Conservation (phyloP, 345 rosid genomes). For the Dimocarpus longan region DNA sequence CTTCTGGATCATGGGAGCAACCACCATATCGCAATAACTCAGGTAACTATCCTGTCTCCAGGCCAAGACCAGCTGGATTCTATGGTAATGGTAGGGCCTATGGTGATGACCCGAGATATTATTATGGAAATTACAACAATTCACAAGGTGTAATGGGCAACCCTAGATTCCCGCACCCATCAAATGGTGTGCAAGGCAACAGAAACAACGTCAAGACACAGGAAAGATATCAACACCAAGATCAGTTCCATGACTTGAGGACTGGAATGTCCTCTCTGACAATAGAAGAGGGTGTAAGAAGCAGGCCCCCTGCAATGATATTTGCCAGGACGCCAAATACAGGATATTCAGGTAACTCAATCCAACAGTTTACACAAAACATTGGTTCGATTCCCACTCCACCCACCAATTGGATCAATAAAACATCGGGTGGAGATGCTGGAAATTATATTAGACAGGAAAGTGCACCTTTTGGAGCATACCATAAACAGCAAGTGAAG, state of each 20-base stretch:
- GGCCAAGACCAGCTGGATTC: constrained; percentile 60
- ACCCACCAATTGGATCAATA: constrained; percentile 63
- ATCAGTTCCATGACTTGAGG: constrained; percentile 49
- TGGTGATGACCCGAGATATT: constrained; percentile 43
- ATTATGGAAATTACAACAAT: constrained; percentile 45
- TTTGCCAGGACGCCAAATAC: constrained; percentile 34
- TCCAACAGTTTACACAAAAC: constrained; percentile 43
- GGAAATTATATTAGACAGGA: constrained; percentile 43
- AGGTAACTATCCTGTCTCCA: constrained; percentile 41
- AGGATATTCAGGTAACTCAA: constrained; percentile 30
- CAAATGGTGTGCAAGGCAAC: constrained; percentile 52
- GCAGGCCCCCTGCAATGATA: constrained; percentile 25
- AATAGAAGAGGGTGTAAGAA: constrained; percentile 50
- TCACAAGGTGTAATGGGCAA: constrained; percentile 42
- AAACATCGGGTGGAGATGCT: constrained; percentile 31
- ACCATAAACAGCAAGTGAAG: constrained; percentile 55
- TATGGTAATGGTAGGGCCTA: constrained; percentile 57
- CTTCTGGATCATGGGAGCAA: constrained; percentile 52
- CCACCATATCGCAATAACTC: constrained; percentile 41
- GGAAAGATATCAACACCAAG: constrained; percentile 50
- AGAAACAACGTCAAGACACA: constrained; percentile 42
- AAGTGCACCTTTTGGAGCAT: constrained; percentile 34
- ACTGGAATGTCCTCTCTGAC: constrained; percentile 55
- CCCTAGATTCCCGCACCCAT: constrained; percentile 41
- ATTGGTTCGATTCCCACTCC: constrained; percentile 57